Evolutionary conservation across 2,329 filamentous ascomycete genomes (phyloP).

Genomic region (Aspergillus eucalypticola): DNA sequence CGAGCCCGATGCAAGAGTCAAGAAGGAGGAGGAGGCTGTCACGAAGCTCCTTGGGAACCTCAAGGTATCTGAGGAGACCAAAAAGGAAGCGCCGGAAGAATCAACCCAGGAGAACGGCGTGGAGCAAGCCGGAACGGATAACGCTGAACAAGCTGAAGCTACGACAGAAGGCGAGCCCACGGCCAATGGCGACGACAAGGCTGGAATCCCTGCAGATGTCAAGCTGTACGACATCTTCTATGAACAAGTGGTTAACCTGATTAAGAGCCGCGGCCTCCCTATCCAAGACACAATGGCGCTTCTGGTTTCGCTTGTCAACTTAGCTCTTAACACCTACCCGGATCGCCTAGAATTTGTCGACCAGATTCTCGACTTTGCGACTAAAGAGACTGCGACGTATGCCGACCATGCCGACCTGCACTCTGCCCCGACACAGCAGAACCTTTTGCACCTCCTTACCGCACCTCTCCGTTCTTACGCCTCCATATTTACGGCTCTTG

Average conservation of each 20-base stretch:
- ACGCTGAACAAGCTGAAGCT: slow-evolving; percentile 27
- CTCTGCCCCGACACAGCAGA: slow-evolving; percentile 81
- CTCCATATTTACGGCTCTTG: slow-evolving; percentile 93
- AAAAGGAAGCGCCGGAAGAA: slow-evolving; percentile 40
- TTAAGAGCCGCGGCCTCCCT: slow-evolving; percentile 84
- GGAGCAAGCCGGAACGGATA: slow-evolving; percentile 35
- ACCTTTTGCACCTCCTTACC: slow-evolving; percentile 84
- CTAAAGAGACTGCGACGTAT: slow-evolving; percentile 81
- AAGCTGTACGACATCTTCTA: slow-evolving; percentile 98
- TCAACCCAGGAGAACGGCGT: slow-evolving; percentile 39
- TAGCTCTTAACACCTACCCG: slow-evolving; percentile 94
- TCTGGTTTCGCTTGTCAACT: slow-evolving; percentile 87
- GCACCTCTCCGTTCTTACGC: slow-evolving; percentile 86
- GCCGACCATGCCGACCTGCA: slow-evolving; percentile 95
- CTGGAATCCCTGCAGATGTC: slow-evolving; percentile 59
- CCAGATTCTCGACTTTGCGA: slow-evolving; percentile 86
- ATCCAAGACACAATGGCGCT: slow-evolving; percentile 95
- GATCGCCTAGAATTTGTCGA: slow-evolving; percentile 91
- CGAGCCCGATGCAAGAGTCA: slow-evolving; percentile 70
- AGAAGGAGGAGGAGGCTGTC: slow-evolving; percentile 82
- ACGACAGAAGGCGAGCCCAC: slow-evolving; percentile 31
- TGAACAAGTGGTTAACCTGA: slow-evolving; percentile 88
- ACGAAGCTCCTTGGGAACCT: slow-evolving; percentile 75
- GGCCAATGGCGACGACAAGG: slow-evolving; percentile 43
- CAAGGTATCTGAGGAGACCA: slow-evolving; percentile 63